These are phyloP conservation scores for Sindora glabra DNA, from an alignment of 306 rosid genomes.

Conservation along the genomic window DNA sequence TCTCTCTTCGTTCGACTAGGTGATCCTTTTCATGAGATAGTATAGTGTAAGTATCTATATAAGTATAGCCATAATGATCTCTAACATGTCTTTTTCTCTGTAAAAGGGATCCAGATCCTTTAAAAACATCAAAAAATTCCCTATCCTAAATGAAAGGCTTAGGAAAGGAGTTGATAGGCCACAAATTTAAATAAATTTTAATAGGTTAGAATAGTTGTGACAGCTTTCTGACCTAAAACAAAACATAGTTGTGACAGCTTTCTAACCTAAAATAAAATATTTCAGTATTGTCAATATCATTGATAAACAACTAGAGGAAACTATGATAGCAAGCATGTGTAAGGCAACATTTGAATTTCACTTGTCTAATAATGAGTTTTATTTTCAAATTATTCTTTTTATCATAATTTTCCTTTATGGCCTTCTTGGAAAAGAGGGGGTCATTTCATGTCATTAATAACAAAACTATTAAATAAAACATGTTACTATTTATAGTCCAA, in stretches of 20 bases:
- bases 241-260: too few species aligned
- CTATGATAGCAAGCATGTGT: background rate
- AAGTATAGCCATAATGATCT: constrained; percentile 21
- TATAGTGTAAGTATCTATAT: too few species aligned
- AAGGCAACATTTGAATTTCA: constrained; percentile 20
- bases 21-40: constrained; percentile 41
- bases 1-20: constrained; percentile 31
- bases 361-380: constrained; percentile 71
- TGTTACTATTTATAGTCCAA: too few species aligned
- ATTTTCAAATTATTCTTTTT: constrained; percentile 61
- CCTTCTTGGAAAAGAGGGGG: constrained; percentile 67
- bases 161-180: constrained; percentile 16
- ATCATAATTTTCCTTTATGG: constrained; percentile 74
- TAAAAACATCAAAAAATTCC: too few species aligned
- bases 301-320: constrained; percentile 2
- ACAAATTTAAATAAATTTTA: constrained; percentile 24
- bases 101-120: constrained; percentile 9
- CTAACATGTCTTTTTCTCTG: constrained; percentile 22
- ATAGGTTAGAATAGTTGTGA: constrained; percentile 58
- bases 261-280: too few species aligned
- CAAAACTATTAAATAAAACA: too few species aligned
- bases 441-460: too few species aligned
- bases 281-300: constrained; percentile 1
- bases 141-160: constrained; percentile 24
- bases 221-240: constrained; percentile 75